A percentile compares a stretch with the other conserved stretches of the same genome.
These are phyloP conservation scores for Carallia brachiata DNA, from an alignment of 345 rosid species.

Conservation along the genomic window DNA sequence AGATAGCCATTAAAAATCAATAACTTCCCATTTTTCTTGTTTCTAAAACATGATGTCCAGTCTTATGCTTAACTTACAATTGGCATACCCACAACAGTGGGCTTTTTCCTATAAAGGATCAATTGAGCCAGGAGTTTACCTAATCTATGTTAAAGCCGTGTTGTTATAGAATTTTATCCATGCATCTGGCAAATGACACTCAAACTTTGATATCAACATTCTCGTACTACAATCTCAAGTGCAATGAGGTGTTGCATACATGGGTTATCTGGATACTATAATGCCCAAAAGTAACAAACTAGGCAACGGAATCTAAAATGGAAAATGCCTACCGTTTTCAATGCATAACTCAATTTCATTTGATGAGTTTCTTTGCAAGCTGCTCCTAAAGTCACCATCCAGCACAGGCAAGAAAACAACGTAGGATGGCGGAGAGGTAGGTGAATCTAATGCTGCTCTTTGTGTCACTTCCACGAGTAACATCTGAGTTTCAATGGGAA, in stretches of 20 bases:
- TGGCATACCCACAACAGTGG: not conserved
- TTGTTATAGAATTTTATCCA: too few species aligned
- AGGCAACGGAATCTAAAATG: not conserved
- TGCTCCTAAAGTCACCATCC: constrained; percentile 50
- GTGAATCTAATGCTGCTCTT: constrained; percentile 14
- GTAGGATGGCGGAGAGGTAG: constrained; percentile 26
- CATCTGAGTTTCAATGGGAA: constrained; percentile 64
- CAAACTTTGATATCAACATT: too few species aligned
- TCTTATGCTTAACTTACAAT: not conserved
- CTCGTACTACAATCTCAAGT: too few species aligned
- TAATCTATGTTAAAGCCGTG: too few species aligned
- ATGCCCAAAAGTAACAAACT: not conserved
- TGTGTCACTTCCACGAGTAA: constrained; percentile 40
- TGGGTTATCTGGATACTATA: too few species aligned
- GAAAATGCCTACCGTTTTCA: constrained; percentile 37
- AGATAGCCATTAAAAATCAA: not conserved
- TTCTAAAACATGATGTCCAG: not conserved
- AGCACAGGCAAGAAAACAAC: constrained; percentile 46
- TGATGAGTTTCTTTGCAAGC: constrained; percentile 49
- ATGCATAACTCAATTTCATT: constrained; percentile 55
- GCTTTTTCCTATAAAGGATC: not conserved
- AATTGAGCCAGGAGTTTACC: not conserved
- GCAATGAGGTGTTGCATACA: too few species aligned
- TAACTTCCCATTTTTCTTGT: not conserved
- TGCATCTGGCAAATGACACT: too few species aligned